phyloP scores from a whole-genome alignment of 192 early-diverging fungal species.

The Gamsiella multidivaricata region DNA sequence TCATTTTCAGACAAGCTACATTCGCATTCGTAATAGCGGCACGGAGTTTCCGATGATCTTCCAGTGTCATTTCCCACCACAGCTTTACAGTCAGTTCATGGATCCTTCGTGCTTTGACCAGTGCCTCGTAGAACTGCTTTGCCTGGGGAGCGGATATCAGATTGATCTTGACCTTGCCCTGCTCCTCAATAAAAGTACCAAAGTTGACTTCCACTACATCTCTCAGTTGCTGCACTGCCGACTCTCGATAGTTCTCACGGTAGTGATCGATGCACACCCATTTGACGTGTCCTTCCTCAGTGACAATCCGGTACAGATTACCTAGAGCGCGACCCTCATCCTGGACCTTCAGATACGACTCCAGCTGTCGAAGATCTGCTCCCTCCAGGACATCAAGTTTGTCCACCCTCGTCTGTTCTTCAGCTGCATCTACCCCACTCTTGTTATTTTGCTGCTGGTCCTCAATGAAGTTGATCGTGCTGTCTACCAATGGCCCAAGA shows the following conservation, averaged over 20 bases:
- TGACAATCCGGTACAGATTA: constrained; percentile 3
- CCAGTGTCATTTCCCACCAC: background rate
- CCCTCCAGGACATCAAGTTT: background rate
- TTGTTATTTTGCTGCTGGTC: background rate
- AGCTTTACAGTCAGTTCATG: background rate
- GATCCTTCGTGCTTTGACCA: background rate
- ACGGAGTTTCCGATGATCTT: background rate
- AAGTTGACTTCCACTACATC: background rate
- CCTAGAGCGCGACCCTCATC: background rate
- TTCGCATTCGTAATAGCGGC: background rate
- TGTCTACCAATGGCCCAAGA: background rate
- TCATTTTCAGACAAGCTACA: background rate
- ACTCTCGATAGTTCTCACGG: constrained; percentile 3
- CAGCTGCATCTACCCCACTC: background rate
- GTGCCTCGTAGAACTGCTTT: constrained; percentile 7
- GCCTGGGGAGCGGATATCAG: background rate
- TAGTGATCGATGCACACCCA: constrained; percentile 21
- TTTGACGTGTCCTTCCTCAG: background rate
- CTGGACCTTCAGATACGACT: constrained; percentile 4
- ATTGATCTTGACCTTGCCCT: background rate
- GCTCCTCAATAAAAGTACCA: background rate
- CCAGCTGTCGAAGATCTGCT: background rate
- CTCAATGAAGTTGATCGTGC: background rate
- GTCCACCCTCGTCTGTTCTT: background rate
- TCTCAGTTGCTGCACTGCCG: background rate